These are phyloP conservation scores for Psilocybe tampanensis DNA, from an alignment of 768 basidiomycete genomes.

Conservation along the genomic window DNA sequence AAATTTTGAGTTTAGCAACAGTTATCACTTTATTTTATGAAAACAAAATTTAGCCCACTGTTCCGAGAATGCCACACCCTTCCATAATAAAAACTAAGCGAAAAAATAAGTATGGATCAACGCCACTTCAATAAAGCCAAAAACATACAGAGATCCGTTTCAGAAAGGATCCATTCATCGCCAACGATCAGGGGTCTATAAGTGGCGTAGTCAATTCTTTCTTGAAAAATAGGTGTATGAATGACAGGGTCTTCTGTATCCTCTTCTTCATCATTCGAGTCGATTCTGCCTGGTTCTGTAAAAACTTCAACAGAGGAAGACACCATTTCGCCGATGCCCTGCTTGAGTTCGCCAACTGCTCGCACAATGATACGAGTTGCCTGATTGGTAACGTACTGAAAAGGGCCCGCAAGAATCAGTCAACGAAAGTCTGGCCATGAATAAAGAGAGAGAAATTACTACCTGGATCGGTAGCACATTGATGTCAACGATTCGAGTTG, in stretches of 20 bases:
- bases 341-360: slow-evolving; percentile 55
- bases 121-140: not conserved
- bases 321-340: not conserved
- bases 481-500: slow-evolving; percentile 55
- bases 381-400: slow-evolving; percentile 51
- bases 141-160: slow-evolving; percentile 42
- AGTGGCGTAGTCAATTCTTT: slow-evolving; percentile 27
- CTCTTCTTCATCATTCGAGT: slow-evolving; percentile 18
- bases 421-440: too few relatives aligned
- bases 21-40: too few relatives aligned
- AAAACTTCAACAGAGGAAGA: not conserved
- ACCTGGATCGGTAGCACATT: slow-evolving; percentile 56
- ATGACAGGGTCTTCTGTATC: slow-evolving; percentile 7
- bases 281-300: not conserved
- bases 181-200: slow-evolving; percentile 40
- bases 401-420: too few relatives aligned
- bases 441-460: too few relatives aligned
- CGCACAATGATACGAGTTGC: slow-evolving; percentile 57
- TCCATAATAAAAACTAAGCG: slow-evolving; percentile 56
- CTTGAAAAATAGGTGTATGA: slow-evolving; percentile 17
- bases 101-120: not conserved
- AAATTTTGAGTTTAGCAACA: too few relatives aligned
- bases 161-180: slow-evolving; percentile 46
- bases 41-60: slow-evolving; percentile 23
- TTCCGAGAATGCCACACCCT: slow-evolving; percentile 64